Evolutionary conservation across 257 asterid species (phyloP), one percentile per base, ranked within the genome.

Genomic region (Plantago elongata): DNA sequence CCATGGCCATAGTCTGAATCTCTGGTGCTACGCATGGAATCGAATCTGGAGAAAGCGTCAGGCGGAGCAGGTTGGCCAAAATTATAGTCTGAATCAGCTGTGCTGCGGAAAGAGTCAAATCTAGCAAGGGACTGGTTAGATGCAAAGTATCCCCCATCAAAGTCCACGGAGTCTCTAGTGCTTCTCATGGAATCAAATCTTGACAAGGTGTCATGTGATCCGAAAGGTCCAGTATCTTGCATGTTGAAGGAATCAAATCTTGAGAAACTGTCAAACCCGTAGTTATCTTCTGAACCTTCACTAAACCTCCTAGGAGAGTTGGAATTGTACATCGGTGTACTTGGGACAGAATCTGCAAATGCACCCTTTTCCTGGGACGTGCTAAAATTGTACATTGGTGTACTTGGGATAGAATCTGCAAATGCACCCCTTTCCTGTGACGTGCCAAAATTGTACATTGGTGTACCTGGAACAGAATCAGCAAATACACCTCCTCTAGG

Each of bases 101-200:
- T 85, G 84, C 95, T 88, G 58, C 85, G 86, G 79, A 85, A 85
- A 9, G 95, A 88, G 73, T 85, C 96, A 5, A 88, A 86, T 76
- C 92, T 81, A 15, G 96, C 34, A 40, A 86, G 51, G 12, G 84
- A 67, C 17, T 82, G 93, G 13, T 63, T 87, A 16, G 80, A 70
- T 11, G 71, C 87, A 34, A 76, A 78, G 70, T 79, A 73, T 43
- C 87, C 90, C 37, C 71, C 84, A 70, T 85, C 95, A 44, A 79
- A 81, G 48, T 91, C 96, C 7, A 18, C 12, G 16, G 90, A 84
- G 63, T 88, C 98, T 64, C 82, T 63, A 9, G 77, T 69, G 81
- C 87, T 80, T 52, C 74, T 75, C 81, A 89, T 89, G 69, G 99
- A 87, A 63, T 89, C 99, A 27, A 80, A 87, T 82, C 97, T 89